phyloP scores from a whole-genome alignment of 2,329 filamentous ascomycete species.

The Fusarium papillatum region DNA sequence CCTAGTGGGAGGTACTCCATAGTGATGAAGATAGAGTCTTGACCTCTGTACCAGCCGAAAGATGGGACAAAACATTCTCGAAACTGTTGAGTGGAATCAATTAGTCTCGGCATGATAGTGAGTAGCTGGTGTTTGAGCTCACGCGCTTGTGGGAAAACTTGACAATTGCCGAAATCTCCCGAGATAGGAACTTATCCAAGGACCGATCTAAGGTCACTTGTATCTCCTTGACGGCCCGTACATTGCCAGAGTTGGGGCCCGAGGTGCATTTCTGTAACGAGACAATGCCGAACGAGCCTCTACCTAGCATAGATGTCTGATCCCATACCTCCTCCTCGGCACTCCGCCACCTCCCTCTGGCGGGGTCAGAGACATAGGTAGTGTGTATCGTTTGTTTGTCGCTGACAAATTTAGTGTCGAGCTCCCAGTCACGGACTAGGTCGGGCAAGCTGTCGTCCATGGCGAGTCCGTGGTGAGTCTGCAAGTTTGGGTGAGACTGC shows the following conservation, averaged over 20 bases:
- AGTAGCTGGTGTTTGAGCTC: neutral
- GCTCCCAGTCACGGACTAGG: neutral
- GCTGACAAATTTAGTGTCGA: neutral
- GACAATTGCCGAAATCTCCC: neutral
- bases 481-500: neutral
- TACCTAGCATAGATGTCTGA: neutral
- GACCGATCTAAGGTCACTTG: neutral
- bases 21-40: conserved; percentile 1
- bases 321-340: neutral
- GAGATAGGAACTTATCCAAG: neutral
- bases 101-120: neutral
- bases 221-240: neutral
- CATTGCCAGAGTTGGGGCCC: neutral
- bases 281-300: neutral
- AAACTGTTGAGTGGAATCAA: neutral
- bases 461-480: neutral
- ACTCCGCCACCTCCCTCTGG: neutral
- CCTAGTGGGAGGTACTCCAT: conserved; percentile 7
- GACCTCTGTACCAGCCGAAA: neutral
- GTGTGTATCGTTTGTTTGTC: neutral
- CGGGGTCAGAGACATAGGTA: neutral
- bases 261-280: neutral
- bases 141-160: conserved; percentile 10
- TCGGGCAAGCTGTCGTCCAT: neutral
- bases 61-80: conserved; percentile 5